Evolutionary conservation across 2,329 filamentous ascomycete species (phyloP), one percentile per base, ranked within the genome.

Genomic region (Aureobasidium sp.): DNA sequence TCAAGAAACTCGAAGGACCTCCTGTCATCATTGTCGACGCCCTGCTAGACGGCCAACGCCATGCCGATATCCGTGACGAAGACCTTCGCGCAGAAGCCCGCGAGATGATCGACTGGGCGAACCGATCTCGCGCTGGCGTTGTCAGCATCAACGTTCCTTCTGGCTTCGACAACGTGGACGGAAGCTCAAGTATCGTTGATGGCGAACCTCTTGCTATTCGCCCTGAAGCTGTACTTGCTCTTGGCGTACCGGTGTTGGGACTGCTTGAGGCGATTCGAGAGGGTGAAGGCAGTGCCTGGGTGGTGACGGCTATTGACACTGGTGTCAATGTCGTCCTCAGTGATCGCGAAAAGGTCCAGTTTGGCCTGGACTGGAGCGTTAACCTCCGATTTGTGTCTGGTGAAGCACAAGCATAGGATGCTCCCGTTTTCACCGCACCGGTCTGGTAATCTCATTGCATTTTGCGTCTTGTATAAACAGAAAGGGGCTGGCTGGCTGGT

Each of bases 61-160:
- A 97, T 70, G 91, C 97, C 67, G 91, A 95, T 68, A 80, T 97
- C 31, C 84, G 90, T 39, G 88, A 87, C 2, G 64, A 67, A 1
- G 87, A 88, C 17, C 89, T 96, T 67, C 90, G 95, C 72, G 86
- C 87, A 3, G 88, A 88, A 0, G 90, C 91, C 0, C 92, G 95
- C 70, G 89, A 95, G 70, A 84, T 97, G 70, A 94, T 97, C 70
- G 88, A 91, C 65, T 97, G 92, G 91, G 88, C 91, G 2, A 97
- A 97, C 71, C 87, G 91, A 66, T 90, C 87, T 71, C 89, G 91
- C 66, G 87, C 91, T 0, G 86, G 87, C 63, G 87, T 94, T 3
- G 78, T 99, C 22, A 89, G 91, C 0, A 84, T 99, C n/a, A 93
- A 96, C 71, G 85, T 95, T 6, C 94, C 94, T 0, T 93, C 90